Percentiles rank a stretch among this genome's conserved stretches.
Conservation (phyloP, 2,329 filamentous ascomycete species). For the Endocalyx cinctus region DNA sequence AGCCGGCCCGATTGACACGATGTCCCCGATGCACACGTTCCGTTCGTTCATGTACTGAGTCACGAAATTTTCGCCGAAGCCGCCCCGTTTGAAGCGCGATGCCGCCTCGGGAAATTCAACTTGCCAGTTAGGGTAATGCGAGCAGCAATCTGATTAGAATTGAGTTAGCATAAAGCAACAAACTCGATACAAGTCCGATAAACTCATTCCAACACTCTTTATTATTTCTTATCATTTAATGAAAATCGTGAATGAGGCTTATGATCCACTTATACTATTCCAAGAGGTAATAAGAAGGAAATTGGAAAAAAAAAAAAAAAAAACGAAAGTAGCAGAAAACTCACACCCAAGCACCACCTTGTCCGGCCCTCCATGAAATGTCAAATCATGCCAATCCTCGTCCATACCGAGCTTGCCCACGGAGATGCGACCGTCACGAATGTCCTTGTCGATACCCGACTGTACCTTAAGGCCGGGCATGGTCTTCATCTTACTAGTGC, state of each 20-base stretch:
- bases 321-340: constrained; percentile 15
- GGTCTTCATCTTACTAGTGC: constrained; percentile 51
- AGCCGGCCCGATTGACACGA: constrained; percentile 40
- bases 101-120: constrained; percentile 46
- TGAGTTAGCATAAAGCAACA: too few species aligned
- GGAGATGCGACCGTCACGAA: constrained; percentile 38
- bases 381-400: constrained; percentile 57
- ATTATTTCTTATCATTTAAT: too few species aligned
- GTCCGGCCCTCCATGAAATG: constrained; percentile 57
- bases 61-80: constrained; percentile 63
- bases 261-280: too few species aligned
- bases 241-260: too few species aligned
- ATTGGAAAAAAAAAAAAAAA: too few species aligned
- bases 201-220: too few species aligned
- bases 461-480: constrained; percentile 46
- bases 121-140: constrained; percentile 54
- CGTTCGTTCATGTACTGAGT: constrained; percentile 54
- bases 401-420: constrained; percentile 48
- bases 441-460: constrained; percentile 53
- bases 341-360: constrained; percentile 58
- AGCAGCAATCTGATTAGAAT: constrained; percentile 51
- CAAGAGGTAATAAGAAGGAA: too few species aligned
- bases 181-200: too few species aligned
- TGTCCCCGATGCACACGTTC: constrained; percentile 62
- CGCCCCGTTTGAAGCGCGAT: constrained; percentile 50